Evolutionary conservation across 2,329 filamentous ascomycete genomes (phyloP).

Genomic region (Pestalotiopsis sp.): DNA sequence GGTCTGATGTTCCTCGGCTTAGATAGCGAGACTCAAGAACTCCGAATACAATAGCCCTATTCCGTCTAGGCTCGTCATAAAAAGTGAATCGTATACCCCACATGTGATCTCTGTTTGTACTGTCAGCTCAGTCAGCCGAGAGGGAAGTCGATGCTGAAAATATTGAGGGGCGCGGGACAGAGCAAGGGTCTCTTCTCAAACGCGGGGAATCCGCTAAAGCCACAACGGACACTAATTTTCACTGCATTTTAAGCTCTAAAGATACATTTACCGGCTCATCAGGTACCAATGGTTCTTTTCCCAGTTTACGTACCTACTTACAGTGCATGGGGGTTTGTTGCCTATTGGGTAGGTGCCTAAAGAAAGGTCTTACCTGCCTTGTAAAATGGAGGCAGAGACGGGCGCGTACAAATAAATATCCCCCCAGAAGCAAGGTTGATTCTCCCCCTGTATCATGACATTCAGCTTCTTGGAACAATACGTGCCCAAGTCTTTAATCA

Average conservation of each 20-base stretch:
- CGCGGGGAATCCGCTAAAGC: neutral
- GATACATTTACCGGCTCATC: neutral
- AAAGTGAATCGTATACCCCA: neutral
- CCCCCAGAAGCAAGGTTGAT: neutral
- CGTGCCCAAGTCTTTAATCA: neutral
- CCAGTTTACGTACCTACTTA: neutral
- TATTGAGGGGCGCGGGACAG: neutral
- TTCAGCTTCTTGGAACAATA: neutral
- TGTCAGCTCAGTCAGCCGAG: slow-evolving; percentile 2
- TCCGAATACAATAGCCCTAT: neutral
- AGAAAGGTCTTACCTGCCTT: neutral
- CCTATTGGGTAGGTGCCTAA: neutral
- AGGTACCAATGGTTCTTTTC: neutral
- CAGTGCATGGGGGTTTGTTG: neutral
- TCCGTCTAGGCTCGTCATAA: neutral
- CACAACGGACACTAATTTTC: neutral
- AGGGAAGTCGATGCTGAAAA: neutral
- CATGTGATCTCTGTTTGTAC: neutral
- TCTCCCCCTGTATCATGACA: neutral
- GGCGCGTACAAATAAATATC: neutral
- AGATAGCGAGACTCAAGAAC: neutral
- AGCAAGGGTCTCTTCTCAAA: neutral
- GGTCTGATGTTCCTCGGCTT: neutral
- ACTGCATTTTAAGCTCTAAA: neutral
- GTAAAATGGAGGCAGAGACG: neutral